phyloP scores from a whole-genome alignment of 2,329 filamentous ascomycete species.

The Fusarium sp. region DNA sequence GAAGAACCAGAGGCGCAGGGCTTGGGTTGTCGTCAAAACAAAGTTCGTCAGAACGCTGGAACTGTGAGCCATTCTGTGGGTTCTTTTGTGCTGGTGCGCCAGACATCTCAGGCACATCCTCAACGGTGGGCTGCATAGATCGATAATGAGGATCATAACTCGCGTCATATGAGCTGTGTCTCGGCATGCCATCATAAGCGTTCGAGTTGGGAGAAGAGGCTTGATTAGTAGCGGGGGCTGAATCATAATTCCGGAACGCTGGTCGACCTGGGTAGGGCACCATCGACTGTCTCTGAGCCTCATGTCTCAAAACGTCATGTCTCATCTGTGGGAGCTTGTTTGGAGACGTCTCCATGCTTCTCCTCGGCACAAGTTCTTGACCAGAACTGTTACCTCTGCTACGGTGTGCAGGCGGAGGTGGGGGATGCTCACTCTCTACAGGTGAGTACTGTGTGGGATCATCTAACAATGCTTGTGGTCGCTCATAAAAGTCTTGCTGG shows the following conservation, averaged over 20 bases:
- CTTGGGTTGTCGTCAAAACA: constrained; percentile 55
- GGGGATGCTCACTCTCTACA: constrained; percentile 60
- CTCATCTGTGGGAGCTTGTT: constrained; percentile 63
- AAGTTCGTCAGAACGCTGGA: constrained; percentile 51
- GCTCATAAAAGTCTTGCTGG: constrained; percentile 50
- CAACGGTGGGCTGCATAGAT: constrained; percentile 71
- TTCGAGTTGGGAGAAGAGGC: constrained; percentile 44
- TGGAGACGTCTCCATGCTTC: constrained; percentile 55
- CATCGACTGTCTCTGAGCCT: constrained; percentile 65
- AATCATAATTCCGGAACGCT: constrained; percentile 63
- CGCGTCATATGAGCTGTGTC: constrained; percentile 64
- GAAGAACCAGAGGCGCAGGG: constrained; percentile 60
- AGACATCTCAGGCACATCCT: constrained; percentile 70
- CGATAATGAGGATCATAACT: constrained; percentile 59
- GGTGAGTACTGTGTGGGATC: constrained; percentile 51
- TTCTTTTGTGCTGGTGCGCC: constrained; percentile 43
- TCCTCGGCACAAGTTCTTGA: constrained; percentile 56
- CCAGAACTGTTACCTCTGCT: constrained; percentile 58
- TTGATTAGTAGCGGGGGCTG: constrained; percentile 54
- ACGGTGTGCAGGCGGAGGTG: constrained; percentile 67
- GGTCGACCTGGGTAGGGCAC: constrained; percentile 65
- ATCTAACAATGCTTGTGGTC: constrained; percentile 42
- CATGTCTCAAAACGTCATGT: constrained; percentile 67
- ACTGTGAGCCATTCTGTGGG: constrained; percentile 40
- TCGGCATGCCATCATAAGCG: constrained; percentile 53